These are phyloP conservation scores for Pulicaria dysenterica DNA, from an alignment of 129 eudicot genomes.

Conservation along the genomic window DNA sequence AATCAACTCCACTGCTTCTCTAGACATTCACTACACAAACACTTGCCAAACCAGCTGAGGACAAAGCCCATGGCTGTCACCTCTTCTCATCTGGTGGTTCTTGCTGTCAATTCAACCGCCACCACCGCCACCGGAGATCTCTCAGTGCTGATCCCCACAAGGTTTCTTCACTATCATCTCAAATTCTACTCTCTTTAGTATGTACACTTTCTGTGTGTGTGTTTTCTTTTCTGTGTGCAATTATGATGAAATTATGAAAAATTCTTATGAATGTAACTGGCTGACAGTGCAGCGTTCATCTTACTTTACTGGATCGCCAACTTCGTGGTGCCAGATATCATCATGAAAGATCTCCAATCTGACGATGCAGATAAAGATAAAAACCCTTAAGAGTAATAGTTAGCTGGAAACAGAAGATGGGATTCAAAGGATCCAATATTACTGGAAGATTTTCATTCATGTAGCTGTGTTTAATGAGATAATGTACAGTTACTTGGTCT, in stretches of 20 bases:
- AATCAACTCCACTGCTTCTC: conserved; percentile 14
- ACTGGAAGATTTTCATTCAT: conserved; percentile 16
- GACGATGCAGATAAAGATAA: conserved; percentile 37
- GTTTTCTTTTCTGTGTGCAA: neutral
- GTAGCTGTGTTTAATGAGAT: conserved; percentile 7
- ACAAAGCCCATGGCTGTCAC: conserved; percentile 34
- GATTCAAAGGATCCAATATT: conserved; percentile 14
- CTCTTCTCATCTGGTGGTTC: conserved; percentile 39
- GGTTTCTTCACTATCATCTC: conserved; percentile 37
- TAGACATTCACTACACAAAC: conserved; percentile 4
- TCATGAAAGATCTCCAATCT: conserved; percentile 51
- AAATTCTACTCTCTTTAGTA: neutral
- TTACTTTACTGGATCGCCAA: conserved; percentile 70
- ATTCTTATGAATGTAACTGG: conserved; percentile 27
- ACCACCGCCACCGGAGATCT: conserved; percentile 47
- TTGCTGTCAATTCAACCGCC: conserved; percentile 31
- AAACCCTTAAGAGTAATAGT: conserved; percentile 20
- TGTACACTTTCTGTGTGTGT: neutral
- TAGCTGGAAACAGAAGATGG: conserved; percentile 16
- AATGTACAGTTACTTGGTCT: conserved; percentile 31
- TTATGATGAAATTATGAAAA: neutral
- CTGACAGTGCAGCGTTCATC: conserved; percentile 53
- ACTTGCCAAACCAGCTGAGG: conserved; percentile 17
- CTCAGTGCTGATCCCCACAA: conserved; percentile 49
- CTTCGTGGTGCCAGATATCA: conserved; percentile 64